Conservation (phyloP, 2,329 filamentous ascomycete genomes). For the Nemania bipapillata region DNA sequence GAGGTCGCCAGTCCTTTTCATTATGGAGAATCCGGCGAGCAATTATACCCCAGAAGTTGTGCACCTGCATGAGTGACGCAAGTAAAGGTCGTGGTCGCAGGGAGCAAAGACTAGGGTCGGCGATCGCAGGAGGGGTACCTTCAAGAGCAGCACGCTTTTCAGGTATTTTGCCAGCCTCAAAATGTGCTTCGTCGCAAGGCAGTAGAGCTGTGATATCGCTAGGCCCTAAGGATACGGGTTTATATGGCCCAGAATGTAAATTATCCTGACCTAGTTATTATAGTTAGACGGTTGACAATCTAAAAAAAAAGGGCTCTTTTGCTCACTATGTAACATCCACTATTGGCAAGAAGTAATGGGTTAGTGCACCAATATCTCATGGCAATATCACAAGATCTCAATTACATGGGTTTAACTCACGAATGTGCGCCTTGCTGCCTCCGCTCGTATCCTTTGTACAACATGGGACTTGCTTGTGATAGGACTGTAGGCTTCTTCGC, state of each 20-base stretch:
- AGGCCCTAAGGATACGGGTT: conserved; percentile 63
- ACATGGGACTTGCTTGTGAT: conserved; percentile 55
- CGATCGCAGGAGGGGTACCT: conserved; percentile 62
- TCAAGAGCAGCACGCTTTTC: conserved; percentile 63
- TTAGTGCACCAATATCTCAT: conserved; percentile 12
- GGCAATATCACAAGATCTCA: not conserved
- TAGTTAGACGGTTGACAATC: conserved; percentile 19
- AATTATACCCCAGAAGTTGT: conserved; percentile 65
- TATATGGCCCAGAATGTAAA: conserved; percentile 63
- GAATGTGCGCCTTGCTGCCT: conserved; percentile 67
- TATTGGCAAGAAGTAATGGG: conserved; percentile 42
- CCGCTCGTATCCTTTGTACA: conserved; percentile 61
- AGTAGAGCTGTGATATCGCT: conserved; percentile 66
- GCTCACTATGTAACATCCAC: conserved; percentile 68
- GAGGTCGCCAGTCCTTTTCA: conserved; percentile 58
- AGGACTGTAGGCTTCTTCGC: conserved; percentile 65
- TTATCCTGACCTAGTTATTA: conserved; percentile 61
- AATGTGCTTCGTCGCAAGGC: conserved; percentile 64
- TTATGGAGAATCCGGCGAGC: conserved; percentile 61
- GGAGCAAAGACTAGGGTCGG: conserved; percentile 57
- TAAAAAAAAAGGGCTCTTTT: not conserved
- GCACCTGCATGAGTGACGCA: conserved; percentile 65
- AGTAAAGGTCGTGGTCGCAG: conserved; percentile 63
- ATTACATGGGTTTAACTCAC: conserved; percentile 52
- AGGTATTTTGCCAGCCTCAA: conserved; percentile 61